Evolutionary conservation across 1,139 yeast species (phyloP).

Genomic region (Suhomyces bribrorum): DNA sequence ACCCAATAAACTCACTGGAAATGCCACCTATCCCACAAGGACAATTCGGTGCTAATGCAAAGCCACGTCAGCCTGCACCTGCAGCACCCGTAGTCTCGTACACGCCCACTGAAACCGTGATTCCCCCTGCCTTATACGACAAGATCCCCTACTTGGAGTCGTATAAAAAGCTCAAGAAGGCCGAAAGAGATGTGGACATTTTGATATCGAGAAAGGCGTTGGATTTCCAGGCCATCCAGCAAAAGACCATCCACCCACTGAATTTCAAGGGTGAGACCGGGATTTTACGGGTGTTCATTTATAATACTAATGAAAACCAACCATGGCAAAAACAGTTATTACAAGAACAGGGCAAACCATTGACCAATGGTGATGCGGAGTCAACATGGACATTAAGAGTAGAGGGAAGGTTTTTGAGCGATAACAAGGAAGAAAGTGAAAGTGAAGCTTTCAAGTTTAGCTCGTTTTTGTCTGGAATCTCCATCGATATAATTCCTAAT

Average conservation of each 20-base stretch:
- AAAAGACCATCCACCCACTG: conserved; percentile 47
- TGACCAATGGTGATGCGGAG: conserved; percentile 30
- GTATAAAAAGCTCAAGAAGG: conserved; percentile 69
- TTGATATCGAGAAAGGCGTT: conserved; percentile 78
- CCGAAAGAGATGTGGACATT: conserved; percentile 80
- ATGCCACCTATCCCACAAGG: conserved; percentile 12
- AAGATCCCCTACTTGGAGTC: conserved; percentile 73
- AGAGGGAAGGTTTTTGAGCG: conserved; percentile 73
- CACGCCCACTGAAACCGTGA: conserved; percentile 72
- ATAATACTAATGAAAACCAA: conserved; percentile 82
- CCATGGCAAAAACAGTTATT: conserved; percentile 76
- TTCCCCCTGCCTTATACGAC: conserved; percentile 60
- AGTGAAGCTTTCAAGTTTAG: conserved; percentile 56
- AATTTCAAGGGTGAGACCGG: conserved; percentile 52
- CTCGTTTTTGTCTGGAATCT: conserved; percentile 77
- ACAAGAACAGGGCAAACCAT: conserved; percentile 25
- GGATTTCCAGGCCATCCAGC: conserved; percentile 76
- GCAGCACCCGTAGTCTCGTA: conserved; percentile 46
- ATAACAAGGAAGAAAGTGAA: conserved; percentile 27
- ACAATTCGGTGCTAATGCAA: conserved; percentile 17
- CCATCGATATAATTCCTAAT: conserved; percentile 67
- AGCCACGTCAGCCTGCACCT: conserved; percentile 36
- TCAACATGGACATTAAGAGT: conserved; percentile 84
- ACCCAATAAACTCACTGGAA: background rate
- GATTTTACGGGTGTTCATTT: conserved; percentile 72